These are phyloP conservation scores for Pontederia crassipes DNA, from an alignment of 176 grass and related monocot species.

Conservation along the genomic window DNA sequence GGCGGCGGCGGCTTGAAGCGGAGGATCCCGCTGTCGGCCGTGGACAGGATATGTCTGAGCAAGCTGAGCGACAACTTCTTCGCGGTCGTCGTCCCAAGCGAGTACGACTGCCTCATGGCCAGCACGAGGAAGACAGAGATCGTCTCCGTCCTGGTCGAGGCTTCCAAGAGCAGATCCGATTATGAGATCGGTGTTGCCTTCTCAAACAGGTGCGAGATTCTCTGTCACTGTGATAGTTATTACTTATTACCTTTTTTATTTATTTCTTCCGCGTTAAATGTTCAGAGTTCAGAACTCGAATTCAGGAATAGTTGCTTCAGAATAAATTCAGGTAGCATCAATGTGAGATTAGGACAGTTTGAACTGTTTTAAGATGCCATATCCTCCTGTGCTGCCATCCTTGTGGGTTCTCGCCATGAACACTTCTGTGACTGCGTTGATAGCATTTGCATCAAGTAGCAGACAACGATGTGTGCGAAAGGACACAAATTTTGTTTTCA, in stretches of 20 bases:
- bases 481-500: background rate
- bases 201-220: slow-evolving; percentile 13
- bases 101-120: slow-evolving; percentile 22
- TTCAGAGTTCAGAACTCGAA: background rate
- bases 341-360: too few species aligned
- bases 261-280: too few species aligned
- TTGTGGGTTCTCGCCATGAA: too few species aligned
- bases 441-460: too few species aligned
- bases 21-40: slow-evolving; percentile 4
- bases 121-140: slow-evolving; percentile 22
- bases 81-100: slow-evolving; percentile 10
- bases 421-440: too few species aligned
- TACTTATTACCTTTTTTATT: background rate
- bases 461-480: too few species aligned
- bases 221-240: background rate
- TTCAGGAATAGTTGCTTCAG: background rate
- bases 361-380: too few species aligned
- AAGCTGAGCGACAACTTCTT: slow-evolving; percentile 29
- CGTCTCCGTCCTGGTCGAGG: slow-evolving; percentile 16
- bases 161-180: slow-evolving; percentile 10
- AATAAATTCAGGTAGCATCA: too few species aligned
- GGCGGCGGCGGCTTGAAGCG: slow-evolving; percentile 6
- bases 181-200: slow-evolving; percentile 25
- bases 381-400: too few species aligned
- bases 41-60: slow-evolving; percentile 23